These are phyloP conservation scores for Botrytis fragariae DNA, from an alignment of 2,329 filamentous ascomycete genomes.

Conservation along the genomic window DNA sequence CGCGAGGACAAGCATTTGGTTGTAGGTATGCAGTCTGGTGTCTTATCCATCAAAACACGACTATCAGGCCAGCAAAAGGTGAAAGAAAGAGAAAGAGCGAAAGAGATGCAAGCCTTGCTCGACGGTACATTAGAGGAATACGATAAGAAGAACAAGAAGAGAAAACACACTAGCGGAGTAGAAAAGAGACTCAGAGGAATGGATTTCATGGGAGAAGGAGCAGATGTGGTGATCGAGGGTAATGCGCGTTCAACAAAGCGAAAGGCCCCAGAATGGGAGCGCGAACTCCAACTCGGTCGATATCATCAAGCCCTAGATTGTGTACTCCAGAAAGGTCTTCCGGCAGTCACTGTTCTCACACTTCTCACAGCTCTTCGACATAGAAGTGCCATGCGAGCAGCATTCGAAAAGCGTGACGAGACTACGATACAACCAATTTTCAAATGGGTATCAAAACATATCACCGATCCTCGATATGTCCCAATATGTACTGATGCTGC, in stretches of 20 bases:
- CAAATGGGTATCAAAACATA: conserved; percentile 76
- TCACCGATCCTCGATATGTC: conserved; percentile 80
- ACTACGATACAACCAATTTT: conserved; percentile 77
- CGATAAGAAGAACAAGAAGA: conserved; percentile 69
- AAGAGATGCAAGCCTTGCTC: conserved; percentile 80
- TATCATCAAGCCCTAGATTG: conserved; percentile 77
- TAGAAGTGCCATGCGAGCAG: conserved; percentile 77
- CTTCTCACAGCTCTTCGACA: conserved; percentile 82
- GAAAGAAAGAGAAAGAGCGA: conserved; percentile 71
- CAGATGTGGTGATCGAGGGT: conserved; percentile 82
- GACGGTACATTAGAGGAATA: conserved; percentile 75
- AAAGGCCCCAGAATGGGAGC: conserved; percentile 74
- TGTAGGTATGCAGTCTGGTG: conserved; percentile 90
- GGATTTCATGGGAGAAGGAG: conserved; percentile 79
- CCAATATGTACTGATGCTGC: conserved; percentile 79
- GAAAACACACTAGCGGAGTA: conserved; percentile 56
- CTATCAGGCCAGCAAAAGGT: conserved; percentile 78
- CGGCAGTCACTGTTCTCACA: conserved; percentile 65
- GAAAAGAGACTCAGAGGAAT: conserved; percentile 65
- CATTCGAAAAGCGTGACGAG: conserved; percentile 79
- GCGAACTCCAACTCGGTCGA: conserved; percentile 71
- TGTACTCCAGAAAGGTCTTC: conserved; percentile 62
- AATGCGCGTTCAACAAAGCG: conserved; percentile 50
- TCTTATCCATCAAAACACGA: conserved; percentile 88
- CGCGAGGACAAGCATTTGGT: conserved; percentile 87